These are phyloP conservation scores for Colletotrichum sp. DNA, from an alignment of 2,329 filamentous ascomycete genomes.

Conservation along the genomic window DNA sequence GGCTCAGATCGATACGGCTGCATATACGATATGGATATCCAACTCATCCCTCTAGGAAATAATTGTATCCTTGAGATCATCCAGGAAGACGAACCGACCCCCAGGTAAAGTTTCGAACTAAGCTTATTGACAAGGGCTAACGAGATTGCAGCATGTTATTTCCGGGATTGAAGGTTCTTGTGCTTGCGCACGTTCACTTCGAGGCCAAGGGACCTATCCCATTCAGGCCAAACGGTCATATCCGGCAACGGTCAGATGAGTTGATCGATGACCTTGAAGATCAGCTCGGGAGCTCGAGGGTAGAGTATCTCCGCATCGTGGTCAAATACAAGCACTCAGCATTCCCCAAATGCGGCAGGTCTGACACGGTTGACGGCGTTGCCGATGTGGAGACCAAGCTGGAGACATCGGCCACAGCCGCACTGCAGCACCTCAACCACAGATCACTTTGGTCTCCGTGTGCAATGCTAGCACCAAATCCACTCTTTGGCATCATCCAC, in stretches of 20 bases:
- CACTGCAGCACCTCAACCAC: constrained; percentile 53
- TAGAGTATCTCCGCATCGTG: constrained; percentile 56
- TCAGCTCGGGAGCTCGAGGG: constrained; percentile 54
- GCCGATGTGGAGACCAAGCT: constrained; percentile 51
- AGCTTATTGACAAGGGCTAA: not conserved
- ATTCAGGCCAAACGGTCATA: constrained; percentile 25
- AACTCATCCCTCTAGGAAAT: constrained; percentile 49
- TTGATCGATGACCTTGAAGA: constrained; percentile 64
- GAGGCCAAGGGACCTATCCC: not conserved
- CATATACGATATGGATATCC: constrained; percentile 53
- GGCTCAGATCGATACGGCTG: constrained; percentile 39
- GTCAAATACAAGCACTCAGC: constrained; percentile 63
- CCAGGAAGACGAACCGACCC: constrained; percentile 47
- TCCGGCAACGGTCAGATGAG: constrained; percentile 53
- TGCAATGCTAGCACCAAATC: constrained; percentile 37
- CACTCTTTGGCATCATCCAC: constrained; percentile 50
- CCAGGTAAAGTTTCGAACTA: constrained; percentile 38
- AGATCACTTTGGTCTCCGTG: constrained; percentile 58
- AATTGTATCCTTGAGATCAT: constrained; percentile 44
- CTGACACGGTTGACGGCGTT: constrained; percentile 34
- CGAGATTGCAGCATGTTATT: constrained; percentile 40
- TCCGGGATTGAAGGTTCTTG: constrained; percentile 49
- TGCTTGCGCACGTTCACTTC: constrained; percentile 53
- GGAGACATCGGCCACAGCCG: constrained; percentile 57
- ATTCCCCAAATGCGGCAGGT: constrained; percentile 44